phyloP scores from a whole-genome alignment of 805 yeast species.

The Metschnikowia gelsemii region DNA sequence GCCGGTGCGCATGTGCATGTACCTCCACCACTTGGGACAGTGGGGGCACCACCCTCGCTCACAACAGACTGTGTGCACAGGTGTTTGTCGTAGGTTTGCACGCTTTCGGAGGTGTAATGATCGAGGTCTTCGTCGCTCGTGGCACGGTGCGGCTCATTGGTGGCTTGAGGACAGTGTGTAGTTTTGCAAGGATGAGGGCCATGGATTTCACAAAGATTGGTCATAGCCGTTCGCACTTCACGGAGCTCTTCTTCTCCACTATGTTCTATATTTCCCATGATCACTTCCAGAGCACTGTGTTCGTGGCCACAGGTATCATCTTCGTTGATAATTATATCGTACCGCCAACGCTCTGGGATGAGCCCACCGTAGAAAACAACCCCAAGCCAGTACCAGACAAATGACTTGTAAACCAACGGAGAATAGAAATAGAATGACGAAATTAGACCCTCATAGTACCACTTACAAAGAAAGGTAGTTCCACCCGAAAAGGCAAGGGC shows the following conservation, averaged over 20 bases:
- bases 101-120: neutral
- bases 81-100: neutral
- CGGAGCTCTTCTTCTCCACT: conserved; percentile 41
- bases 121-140: neutral
- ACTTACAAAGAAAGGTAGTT: conserved; percentile 57
- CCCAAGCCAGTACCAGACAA: conserved; percentile 75
- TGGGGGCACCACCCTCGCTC: conserved; percentile 5
- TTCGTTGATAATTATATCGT: conserved; percentile 59
- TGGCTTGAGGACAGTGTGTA: neutral
- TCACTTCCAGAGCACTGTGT: conserved; percentile 30
- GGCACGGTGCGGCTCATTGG: neutral
- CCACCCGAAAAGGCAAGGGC: conserved; percentile 76
- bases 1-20: conserved; percentile 8
- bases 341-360: conserved; percentile 85
- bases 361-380: conserved; percentile 84
- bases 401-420: conserved; percentile 68
- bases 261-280: conserved; percentile 35
- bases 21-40: conserved; percentile 6
- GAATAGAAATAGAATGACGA: conserved; percentile 54
- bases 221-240: conserved; percentile 31
- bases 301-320: conserved; percentile 25
- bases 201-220: conserved; percentile 7
- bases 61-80: neutral
- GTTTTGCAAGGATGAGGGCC: conserved; percentile 1
- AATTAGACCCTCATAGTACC: conserved; percentile 53